These are phyloP conservation scores for Podospora bellae-mahoneyi DNA, from an alignment of 495 filamentous ascomycete species.

Conservation along the genomic window DNA sequence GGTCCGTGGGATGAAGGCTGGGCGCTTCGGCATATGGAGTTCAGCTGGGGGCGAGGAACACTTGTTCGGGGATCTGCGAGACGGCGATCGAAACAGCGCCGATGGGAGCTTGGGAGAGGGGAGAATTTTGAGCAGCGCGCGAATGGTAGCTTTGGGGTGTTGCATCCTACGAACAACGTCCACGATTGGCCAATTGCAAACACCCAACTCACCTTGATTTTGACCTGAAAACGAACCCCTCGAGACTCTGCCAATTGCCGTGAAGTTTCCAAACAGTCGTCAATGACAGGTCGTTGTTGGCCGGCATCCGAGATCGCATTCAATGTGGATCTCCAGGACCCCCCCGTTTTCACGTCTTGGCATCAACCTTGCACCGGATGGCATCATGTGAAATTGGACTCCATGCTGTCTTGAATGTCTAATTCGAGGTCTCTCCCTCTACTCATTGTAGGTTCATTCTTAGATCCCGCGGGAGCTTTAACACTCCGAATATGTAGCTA, in stretches of 20 bases:
- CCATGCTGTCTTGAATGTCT: neutral
- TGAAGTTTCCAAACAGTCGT: neutral
- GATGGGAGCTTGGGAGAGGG: neutral
- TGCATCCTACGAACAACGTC: neutral
- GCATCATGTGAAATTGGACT: neutral
- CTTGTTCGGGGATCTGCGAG: neutral
- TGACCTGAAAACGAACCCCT: neutral
- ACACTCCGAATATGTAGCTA: no score
- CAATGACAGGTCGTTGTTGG: neutral
- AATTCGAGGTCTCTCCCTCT: neutral
- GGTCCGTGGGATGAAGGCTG: neutral
- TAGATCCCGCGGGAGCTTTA: no score
- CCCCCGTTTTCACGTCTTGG: neutral
- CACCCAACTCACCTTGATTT: neutral
- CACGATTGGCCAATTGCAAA: neutral
- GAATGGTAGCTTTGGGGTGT: neutral
- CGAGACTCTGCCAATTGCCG: neutral
- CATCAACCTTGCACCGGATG: neutral
- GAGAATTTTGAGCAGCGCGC: neutral
- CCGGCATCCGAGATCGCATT: neutral
- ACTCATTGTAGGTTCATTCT: no score
- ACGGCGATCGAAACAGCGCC: neutral
- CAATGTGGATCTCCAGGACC: neutral
- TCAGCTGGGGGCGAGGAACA: neutral
- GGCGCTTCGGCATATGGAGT: neutral